Evolutionary conservation across 2,329 filamentous ascomycete species (phyloP).

Genomic region (Cladosporium sphaerospermum): DNA sequence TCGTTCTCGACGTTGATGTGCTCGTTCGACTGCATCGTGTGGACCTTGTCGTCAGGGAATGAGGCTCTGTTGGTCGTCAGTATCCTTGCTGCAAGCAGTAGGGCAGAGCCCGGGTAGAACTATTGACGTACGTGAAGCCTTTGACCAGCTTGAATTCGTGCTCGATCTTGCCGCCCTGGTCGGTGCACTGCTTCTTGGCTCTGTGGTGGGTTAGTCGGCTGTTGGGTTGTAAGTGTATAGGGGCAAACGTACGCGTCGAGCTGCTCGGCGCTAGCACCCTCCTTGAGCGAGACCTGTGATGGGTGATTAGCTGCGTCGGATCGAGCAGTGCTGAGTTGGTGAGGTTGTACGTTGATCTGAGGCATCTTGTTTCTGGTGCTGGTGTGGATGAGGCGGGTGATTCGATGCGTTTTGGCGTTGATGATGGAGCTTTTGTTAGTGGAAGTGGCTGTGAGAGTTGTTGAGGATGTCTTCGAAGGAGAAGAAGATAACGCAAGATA

Average conservation of each 20-base stretch:
- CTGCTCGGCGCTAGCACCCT: slow-evolving; percentile 59
- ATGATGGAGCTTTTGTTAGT: not conserved
- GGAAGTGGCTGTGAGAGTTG: not conserved
- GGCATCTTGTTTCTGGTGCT: slow-evolving; percentile 16
- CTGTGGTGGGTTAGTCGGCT: slow-evolving; percentile 36
- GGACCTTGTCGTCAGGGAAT: slow-evolving; percentile 61
- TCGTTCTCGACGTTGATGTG: slow-evolving; percentile 77
- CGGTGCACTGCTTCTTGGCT: slow-evolving; percentile 66
- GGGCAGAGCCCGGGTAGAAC: no score
- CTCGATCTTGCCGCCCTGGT: slow-evolving; percentile 76
- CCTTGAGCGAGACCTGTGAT: slow-evolving; percentile 70
- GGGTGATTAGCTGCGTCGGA: slow-evolving; percentile 14
- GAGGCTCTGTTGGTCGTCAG: slow-evolving; percentile 54
- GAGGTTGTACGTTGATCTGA: slow-evolving; percentile 25
- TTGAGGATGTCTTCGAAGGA: not conserved
- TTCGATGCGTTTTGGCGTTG: slow-evolving; percentile 5
- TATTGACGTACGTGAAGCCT: slow-evolving; percentile 72
- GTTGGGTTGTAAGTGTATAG: not conserved
- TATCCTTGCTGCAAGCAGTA: not conserved
- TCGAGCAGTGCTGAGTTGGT: not conserved
- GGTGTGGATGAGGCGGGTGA: slow-evolving; percentile 1
- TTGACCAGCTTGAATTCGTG: slow-evolving; percentile 85
- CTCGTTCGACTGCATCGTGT: slow-evolving; percentile 60
- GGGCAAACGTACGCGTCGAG: slow-evolving; percentile 55
- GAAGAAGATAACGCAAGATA: not conserved